Evolutionary conservation across 805 yeast genomes (phyloP), one percentile per base, ranked within the genome.

Genomic region (Wickerhamiella australiensis): DNA sequence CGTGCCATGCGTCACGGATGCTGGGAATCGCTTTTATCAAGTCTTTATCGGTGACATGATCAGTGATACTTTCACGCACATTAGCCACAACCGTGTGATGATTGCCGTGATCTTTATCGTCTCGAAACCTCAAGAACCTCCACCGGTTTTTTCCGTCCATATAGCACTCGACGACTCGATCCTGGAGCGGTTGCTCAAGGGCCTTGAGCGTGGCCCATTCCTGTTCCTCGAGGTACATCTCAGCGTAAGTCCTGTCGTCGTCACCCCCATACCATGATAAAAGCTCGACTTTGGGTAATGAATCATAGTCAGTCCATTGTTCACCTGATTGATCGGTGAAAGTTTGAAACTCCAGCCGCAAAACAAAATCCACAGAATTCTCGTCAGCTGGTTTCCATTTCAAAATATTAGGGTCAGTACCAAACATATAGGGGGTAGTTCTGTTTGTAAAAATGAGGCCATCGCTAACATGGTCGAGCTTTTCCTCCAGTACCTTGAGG

Each of bases 321-420:
- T 57, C 59, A 7, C 78, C 79, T 58, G 81, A 67, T 50, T 79
- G 75, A 61, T 83, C 90, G 42, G 73, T 73, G 57, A 57, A 78
- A 7, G 65, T 57, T 15, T 79, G 77, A 58, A 85, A 84, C 31
- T 73, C 73, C 52, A 86, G 64, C 29, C 72, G 71, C 52, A 92
- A 65, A 61, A 80, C 80, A 66, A 85, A 92, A 65, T 92, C 99
- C 41, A 94, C 77, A 0, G 96, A 82, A 59, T 92, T 94, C 64
- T 90, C 98, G 54, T 85, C 85, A 11, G 94, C 85, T 2, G 98
- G 97, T 61, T 92, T 92, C 99, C 99, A 92, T 66, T 94, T 92
- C 50, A 92, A 68, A 46, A 92, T 69, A 5, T 86, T 77, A 0
- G 78, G 74, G 64, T 92, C 97, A 1, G 97, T 90, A 12, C 97